Evolutionary conservation across 495 filamentous ascomycete genomes (phyloP), one percentile per base, ranked within the genome.

Genomic region (Hypoxylon fragiforme): DNA sequence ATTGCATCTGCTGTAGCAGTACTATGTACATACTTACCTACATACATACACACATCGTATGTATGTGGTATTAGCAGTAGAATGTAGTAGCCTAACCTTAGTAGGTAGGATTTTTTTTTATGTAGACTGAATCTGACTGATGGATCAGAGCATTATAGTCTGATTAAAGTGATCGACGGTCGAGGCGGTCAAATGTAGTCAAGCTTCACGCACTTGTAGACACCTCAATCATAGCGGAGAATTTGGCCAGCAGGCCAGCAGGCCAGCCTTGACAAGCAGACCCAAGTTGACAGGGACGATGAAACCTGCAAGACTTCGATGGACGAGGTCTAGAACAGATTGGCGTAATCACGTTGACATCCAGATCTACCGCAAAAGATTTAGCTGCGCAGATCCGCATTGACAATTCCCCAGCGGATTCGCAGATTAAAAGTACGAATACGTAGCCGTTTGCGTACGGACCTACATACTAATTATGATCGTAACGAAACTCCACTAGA

Each of bases 261-360:
- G 26, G 26, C 26, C 5, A 30, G 11, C 5, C 5, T 30, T 5
- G 26, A 5, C 26, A 11, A 11, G 26, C 5, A 30, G 26, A 11
- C 5, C 5, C 26, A 30, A n/a, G n/a, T n/a, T n/a, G n/a, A 34
- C 31, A 34, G 31, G 31, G 42, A 44, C 14, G 26, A 34, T 44
- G 42, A 54, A 47, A 44, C 24, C 34, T 51, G 47, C 42, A 26
- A 50, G 38, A 37, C 24, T 48, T 60, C 40, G 44, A 50, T 46
- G 31, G 30, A 34, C 9, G 36, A 56, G 58, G 58, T 62, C 58
- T 62, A 62, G 58, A 62, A 56, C 58, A 51, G 58, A 62, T 62
- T 56, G 42, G 58, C 58, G 58, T 37, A 52, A 62, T 62, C 58
- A 56, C 52, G 58, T 56, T 62, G 43, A 45, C 48, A 42, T 47